Conservation (phyloP, 2,329 filamentous ascomycete genomes). For the Colletotrichum sp. region DNA sequence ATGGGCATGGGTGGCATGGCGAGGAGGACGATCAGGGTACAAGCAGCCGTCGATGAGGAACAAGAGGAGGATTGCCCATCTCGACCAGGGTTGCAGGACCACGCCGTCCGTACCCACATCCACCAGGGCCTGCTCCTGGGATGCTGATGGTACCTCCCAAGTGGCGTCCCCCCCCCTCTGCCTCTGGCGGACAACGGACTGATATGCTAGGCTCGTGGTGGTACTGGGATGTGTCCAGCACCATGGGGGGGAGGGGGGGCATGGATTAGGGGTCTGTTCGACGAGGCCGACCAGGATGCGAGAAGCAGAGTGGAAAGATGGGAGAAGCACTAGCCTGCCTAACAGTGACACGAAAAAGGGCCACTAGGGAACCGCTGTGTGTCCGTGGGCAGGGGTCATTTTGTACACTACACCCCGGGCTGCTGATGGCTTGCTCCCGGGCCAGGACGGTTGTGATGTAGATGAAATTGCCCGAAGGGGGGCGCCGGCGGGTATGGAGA, state of each 20-base stretch:
- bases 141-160: conserved; percentile 22
- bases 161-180: conserved; percentile 17
- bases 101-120: conserved; percentile 20
- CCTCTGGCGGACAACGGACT: conserved; percentile 19
- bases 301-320: conserved; percentile 32
- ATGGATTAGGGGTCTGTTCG: conserved; percentile 35
- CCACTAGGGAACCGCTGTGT: conserved; percentile 24
- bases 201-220: conserved; percentile 21
- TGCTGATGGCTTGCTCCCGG: conserved; percentile 26
- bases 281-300: conserved; percentile 2
- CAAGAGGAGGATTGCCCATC: conserved; percentile 19
- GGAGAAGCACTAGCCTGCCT: conserved; percentile 28
- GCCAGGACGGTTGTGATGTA: conserved; percentile 40
- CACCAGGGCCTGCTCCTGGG: conserved; percentile 17
- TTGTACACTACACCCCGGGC: conserved; percentile 16
- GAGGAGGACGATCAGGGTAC: conserved; percentile 31
- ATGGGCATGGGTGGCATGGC: conserved; percentile 39
- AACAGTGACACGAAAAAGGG: conserved; percentile 29
- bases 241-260: conserved; percentile 18
- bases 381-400: conserved; percentile 24
- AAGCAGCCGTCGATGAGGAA: conserved; percentile 12
- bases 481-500: conserved; percentile 26
- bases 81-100: conserved; percentile 16
- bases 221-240: conserved; percentile 16
- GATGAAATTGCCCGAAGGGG: conserved; percentile 50